Evolutionary conservation across 441 rosid species (phyloP).

Genomic region (Kokia cookei): DNA sequence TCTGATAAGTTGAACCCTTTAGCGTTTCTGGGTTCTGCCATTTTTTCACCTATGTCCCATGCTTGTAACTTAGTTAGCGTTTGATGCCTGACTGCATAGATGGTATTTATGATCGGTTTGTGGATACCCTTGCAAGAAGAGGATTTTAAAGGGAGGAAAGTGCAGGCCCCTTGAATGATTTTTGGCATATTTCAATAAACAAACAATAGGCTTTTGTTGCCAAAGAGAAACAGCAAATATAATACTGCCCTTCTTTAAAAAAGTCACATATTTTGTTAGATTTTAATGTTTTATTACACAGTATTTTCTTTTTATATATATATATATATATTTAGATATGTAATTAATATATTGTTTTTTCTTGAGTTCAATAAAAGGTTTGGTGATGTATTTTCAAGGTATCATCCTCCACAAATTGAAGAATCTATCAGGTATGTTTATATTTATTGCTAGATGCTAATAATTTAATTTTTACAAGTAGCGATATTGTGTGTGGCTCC

Average conservation of each 20-base stretch:
- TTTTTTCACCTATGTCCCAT: slow-evolving; percentile 14
- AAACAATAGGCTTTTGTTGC: too few species aligned
- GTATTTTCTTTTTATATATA: too few species aligned
- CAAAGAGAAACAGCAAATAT: not conserved
- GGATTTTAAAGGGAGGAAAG: slow-evolving; percentile 66
- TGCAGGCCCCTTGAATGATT: slow-evolving; percentile 43
- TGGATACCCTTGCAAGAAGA: slow-evolving; percentile 69
- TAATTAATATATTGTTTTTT: too few species aligned
- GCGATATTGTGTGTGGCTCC: too few species aligned
- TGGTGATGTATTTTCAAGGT: too few species aligned
- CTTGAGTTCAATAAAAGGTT: too few species aligned
- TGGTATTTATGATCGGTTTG: slow-evolving; percentile 40
- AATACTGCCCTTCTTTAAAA: not conserved
- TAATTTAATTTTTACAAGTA: too few species aligned
- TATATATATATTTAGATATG: too few species aligned
- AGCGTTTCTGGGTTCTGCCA: slow-evolving; percentile 15
- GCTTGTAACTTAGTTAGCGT: slow-evolving; percentile 16
- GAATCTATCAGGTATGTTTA: too few species aligned
- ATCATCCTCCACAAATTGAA: too few species aligned
- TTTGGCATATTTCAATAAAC: slow-evolving; percentile 24
- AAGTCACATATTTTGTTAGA: not conserved
- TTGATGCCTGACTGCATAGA: slow-evolving; percentile 28
- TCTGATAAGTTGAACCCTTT: slow-evolving; percentile 19
- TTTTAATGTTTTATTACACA: not conserved
- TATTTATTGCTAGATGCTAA: too few species aligned